Percentiles rank a stretch among this genome's conserved stretches.
Conservation (phyloP, 306 rosid species). For the Luffa aegyptiaca region DNA sequence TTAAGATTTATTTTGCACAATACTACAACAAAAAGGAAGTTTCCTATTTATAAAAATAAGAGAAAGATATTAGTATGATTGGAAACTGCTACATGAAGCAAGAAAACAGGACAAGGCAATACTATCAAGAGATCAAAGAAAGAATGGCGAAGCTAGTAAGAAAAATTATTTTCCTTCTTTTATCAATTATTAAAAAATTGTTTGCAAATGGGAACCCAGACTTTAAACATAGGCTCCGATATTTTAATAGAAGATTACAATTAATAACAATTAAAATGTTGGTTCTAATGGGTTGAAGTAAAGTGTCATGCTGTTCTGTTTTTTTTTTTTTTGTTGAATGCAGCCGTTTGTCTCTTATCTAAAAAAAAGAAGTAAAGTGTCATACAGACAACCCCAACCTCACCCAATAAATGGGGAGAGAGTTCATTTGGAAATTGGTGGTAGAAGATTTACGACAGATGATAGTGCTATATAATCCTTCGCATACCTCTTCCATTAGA, state of each 20-base stretch:
- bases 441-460: background rate
- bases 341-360: too few species aligned
- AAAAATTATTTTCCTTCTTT: background rate
- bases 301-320: too few species aligned
- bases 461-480: background rate
- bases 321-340: too few species aligned
- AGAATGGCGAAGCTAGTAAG: background rate
- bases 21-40: background rate
- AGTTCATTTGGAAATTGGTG: background rate
- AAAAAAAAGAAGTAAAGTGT: background rate
- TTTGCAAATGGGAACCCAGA: background rate
- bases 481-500: slow-evolving; percentile 75
- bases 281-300: background rate
- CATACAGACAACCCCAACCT: background rate
- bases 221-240: background rate
- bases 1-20: background rate
- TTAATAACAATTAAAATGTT: background rate
- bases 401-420: background rate
- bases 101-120: background rate
- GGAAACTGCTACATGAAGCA: background rate
- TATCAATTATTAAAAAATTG: background rate
- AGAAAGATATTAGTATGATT: background rate
- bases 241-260: background rate
- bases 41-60: background rate
- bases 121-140: background rate